These are phyloP conservation scores for Lactarius indigo DNA, from an alignment of 768 basidiomycete species.

Conservation along the genomic window DNA sequence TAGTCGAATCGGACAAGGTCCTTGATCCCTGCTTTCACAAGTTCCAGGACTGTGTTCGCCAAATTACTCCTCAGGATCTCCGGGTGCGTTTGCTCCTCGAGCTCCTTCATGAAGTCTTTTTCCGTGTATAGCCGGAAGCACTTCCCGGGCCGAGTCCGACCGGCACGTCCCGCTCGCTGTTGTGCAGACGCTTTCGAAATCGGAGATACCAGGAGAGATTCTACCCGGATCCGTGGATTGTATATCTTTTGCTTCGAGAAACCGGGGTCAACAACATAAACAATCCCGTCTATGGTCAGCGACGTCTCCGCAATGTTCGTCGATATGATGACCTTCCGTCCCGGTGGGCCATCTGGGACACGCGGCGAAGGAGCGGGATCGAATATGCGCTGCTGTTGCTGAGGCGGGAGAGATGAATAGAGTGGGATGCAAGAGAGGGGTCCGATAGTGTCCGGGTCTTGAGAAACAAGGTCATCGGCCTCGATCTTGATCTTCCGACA, in stretches of 20 bases:
- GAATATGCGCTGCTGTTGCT: conserved; percentile 96
- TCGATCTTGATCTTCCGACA: conserved; percentile 92
- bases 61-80: conserved; percentile 94
- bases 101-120: conserved; percentile 91
- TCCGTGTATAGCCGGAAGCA: conserved; percentile 97
- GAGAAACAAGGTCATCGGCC: conserved; percentile 75
- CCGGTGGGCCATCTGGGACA: conserved; percentile 66
- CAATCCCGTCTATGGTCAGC: conserved; percentile 96
- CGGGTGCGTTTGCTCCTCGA: conserved; percentile 96
- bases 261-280: conserved; percentile 98
- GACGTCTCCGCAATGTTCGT: conserved; percentile 99
- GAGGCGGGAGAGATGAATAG: conserved; percentile 91
- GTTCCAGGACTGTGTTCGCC: conserved; percentile 87
- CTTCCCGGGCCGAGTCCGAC: conserved; percentile 93
- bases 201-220: conserved; percentile 87
- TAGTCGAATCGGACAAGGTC: conserved; percentile 88
- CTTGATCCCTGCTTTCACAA: conserved; percentile 94
- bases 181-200: conserved; percentile 97
- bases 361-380: conserved; percentile 74
- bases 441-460: conserved; percentile 72
- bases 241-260: conserved; percentile 99
- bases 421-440: conserved; percentile 88
- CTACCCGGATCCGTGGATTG: conserved; percentile 95
- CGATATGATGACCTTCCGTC: conserved; percentile 90
- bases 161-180: conserved; percentile 94